Conservation (phyloP, 1,284 basidiomycete species). For the Porphyrellus sp. region DNA sequence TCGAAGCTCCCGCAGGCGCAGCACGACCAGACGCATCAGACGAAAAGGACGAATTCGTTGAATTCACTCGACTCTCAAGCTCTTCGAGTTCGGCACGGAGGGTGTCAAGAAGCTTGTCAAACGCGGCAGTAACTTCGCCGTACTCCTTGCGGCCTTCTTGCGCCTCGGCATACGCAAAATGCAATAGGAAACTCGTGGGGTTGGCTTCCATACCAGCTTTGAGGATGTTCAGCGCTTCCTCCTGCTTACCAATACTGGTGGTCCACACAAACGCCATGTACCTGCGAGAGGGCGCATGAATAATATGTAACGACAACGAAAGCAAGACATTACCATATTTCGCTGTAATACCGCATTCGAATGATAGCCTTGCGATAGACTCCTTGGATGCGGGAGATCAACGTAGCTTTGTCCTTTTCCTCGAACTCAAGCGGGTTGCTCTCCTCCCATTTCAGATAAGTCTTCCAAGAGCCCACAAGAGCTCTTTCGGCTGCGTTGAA, state of each 20-base stretch:
- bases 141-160: conserved; percentile 71
- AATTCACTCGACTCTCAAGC: conserved; percentile 53
- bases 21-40: conserved; percentile 34
- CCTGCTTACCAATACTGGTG: conserved; percentile 66
- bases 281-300: conserved; percentile 45
- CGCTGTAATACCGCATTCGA: conserved; percentile 91
- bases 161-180: conserved; percentile 85
- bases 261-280: conserved; percentile 90
- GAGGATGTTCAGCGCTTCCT: conserved; percentile 81
- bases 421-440: conserved; percentile 91
- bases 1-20: conserved; percentile 29
- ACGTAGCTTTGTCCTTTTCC: conserved; percentile 69
- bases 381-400: conserved; percentile 73
- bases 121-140: conserved; percentile 65
- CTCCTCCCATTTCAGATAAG: conserved; percentile 95
- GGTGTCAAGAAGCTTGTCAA: conserved; percentile 67
- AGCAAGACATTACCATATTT: conserved; percentile 72
- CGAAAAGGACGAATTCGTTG: conserved; percentile 40
- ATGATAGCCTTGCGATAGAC: conserved; percentile 88
- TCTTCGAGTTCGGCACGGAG: conserved; percentile 74
- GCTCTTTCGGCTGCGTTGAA: conserved; percentile 73
- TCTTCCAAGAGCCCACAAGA: conserved; percentile 83
- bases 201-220: conserved; percentile 88
- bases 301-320: neutral
- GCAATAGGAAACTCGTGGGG: conserved; percentile 81